These are phyloP conservation scores for Trichoderma atroviride DNA, from an alignment of 2,329 filamentous ascomycete genomes.

Conservation along the genomic window DNA sequence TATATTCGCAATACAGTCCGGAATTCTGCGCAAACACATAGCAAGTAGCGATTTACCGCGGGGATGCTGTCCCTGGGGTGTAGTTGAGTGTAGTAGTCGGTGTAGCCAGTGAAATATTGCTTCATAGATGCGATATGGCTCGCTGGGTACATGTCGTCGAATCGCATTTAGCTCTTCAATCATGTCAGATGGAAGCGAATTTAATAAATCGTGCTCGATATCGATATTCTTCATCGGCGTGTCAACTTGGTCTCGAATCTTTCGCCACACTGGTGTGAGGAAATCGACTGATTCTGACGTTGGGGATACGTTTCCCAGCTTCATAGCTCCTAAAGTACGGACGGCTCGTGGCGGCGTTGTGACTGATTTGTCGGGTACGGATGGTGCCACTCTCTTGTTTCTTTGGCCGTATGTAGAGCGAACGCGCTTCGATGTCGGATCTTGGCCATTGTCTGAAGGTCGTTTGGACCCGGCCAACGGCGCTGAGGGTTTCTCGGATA, in stretches of 20 bases:
- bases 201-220: neutral
- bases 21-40: constrained; percentile 43
- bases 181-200: constrained; percentile 27
- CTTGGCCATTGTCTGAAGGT: constrained; percentile 13
- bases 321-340: constrained; percentile 39
- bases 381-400: constrained; percentile 23
- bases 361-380: neutral
- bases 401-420: constrained; percentile 39
- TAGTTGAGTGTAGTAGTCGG: constrained; percentile 37
- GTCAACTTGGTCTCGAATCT: constrained; percentile 33
- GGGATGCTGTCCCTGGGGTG: constrained; percentile 28
- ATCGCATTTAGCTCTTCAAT: constrained; percentile 33
- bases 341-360: constrained; percentile 33
- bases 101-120: constrained; percentile 40
- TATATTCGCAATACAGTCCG: constrained; percentile 38
- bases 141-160: constrained; percentile 31
- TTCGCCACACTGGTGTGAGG: constrained; percentile 36
- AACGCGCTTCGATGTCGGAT: constrained; percentile 34
- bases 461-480: constrained; percentile 32
- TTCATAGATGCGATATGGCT: constrained; percentile 39
- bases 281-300: constrained; percentile 35
- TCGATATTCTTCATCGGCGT: constrained; percentile 17
- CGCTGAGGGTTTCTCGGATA: constrained; percentile 31
- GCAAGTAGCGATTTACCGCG: constrained; percentile 40
- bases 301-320: constrained; percentile 34